Evolutionary conservation across 2,329 filamentous ascomycete species (phyloP).

Genomic region (Alternaria ventricosa): DNA sequence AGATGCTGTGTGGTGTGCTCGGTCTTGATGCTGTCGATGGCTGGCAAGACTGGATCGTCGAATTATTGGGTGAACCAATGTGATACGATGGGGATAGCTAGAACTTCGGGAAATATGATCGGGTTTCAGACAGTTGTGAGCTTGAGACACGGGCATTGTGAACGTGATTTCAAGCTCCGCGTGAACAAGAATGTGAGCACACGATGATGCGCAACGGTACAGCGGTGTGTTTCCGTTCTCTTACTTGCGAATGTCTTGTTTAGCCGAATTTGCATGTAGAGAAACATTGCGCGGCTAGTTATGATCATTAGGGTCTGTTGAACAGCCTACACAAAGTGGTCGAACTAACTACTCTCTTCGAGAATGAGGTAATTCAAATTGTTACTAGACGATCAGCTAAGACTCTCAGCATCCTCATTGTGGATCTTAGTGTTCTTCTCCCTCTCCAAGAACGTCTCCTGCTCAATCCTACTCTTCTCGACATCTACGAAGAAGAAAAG

Average conservation of each 20-base stretch:
- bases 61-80: background rate
- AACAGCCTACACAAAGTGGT: background rate
- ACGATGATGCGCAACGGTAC: background rate
- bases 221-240: background rate
- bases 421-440: slow-evolving; percentile 21
- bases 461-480: slow-evolving; percentile 32
- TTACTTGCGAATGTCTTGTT: background rate
- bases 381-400: background rate
- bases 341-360: background rate
- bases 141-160: background rate
- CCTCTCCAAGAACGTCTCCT: slow-evolving; percentile 30
- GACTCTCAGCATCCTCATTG: background rate
- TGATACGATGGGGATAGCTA: background rate
- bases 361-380: background rate
- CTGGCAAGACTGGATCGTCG: background rate
- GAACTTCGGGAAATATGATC: background rate
- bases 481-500: slow-evolving; percentile 34
- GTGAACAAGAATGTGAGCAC: background rate
- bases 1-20: background rate
- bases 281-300: background rate
- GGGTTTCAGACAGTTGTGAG: background rate
- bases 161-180: background rate
- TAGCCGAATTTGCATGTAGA: background rate
- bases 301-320: background rate
- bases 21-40: background rate